Percentiles rank a stretch among this genome's conserved stretches.
These are phyloP conservation scores for Colletotrichum magnum DNA, from an alignment of 2,329 filamentous ascomycete species.

Conservation along the genomic window DNA sequence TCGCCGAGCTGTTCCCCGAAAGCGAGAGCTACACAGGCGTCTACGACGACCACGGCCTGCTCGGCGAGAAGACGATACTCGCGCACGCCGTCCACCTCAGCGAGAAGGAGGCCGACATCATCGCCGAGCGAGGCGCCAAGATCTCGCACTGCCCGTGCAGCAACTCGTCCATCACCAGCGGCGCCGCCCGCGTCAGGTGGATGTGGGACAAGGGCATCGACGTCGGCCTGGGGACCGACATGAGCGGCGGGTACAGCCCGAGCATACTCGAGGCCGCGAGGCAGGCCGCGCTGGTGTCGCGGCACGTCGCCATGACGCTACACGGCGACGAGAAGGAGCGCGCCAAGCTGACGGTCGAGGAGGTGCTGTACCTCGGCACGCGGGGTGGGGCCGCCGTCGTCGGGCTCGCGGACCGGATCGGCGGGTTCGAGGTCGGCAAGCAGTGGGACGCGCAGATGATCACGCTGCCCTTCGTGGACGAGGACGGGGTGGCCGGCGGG, in stretches of 20 bases:
- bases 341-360: slow-evolving; percentile 84
- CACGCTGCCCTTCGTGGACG: slow-evolving; percentile 67
- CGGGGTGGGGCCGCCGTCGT: slow-evolving; percentile 88
- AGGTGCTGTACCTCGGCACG: slow-evolving; percentile 89
- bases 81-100: slow-evolving; percentile 87
- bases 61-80: slow-evolving; percentile 82
- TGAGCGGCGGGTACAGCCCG: slow-evolving; percentile 88
- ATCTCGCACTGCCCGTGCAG: slow-evolving; percentile 90
- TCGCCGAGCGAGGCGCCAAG: slow-evolving; percentile 73
- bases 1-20: slow-evolving; percentile 77
- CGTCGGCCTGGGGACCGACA: slow-evolving; percentile 91
- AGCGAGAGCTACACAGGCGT: slow-evolving; percentile 78
- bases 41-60: slow-evolving; percentile 80
- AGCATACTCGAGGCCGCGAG: slow-evolving; percentile 87
- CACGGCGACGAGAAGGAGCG: slow-evolving; percentile 57
- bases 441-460: slow-evolving; percentile 93
- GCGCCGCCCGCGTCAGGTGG: slow-evolving; percentile 81
- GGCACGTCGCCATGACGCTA: slow-evolving; percentile 74
- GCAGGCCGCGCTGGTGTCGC: slow-evolving; percentile 83
- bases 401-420: slow-evolving; percentile 79
- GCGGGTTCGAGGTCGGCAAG: slow-evolving; percentile 88
- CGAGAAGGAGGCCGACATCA: slow-evolving; percentile 74
- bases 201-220: slow-evolving; percentile 81
- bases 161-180: slow-evolving; percentile 86
- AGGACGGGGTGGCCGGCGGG: slow-evolving; percentile 56